A percentile compares a stretch with the other conserved stretches of the same genome.
These are phyloP conservation scores for Graphiopsis chlorocephala DNA, from an alignment of 2,329 filamentous ascomycete genomes.

Conservation along the genomic window DNA sequence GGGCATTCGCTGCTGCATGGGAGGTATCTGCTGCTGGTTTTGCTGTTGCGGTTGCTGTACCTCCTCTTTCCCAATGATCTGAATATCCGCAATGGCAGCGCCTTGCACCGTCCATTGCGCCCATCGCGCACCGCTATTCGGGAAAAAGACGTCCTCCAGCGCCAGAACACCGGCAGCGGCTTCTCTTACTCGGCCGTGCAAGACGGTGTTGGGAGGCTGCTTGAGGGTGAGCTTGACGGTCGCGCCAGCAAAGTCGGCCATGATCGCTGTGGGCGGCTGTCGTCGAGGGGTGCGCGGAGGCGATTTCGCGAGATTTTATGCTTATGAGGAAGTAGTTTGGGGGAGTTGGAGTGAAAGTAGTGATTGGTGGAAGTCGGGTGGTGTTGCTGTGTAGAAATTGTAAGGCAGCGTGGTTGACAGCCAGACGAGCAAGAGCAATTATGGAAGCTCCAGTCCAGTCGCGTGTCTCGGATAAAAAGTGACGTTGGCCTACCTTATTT, in stretches of 20 bases:
- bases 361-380: not conserved
- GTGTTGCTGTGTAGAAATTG: not conserved
- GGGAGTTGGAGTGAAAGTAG: not conserved
- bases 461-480: not conserved
- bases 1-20: slow-evolving; percentile 17
- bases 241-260: slow-evolving; percentile 74
- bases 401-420: not conserved
- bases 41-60: not conserved
- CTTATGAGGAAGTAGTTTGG: not conserved
- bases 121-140: slow-evolving; percentile 53
- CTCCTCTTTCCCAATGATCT: slow-evolving; percentile 39
- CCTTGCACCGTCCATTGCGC: slow-evolving; percentile 57
- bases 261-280: slow-evolving; percentile 35
- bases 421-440: not conserved
- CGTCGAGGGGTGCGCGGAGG: not conserved
- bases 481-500: not conserved
- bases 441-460: not conserved
- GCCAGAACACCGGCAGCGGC: slow-evolving; percentile 65
- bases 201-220: slow-evolving; percentile 60
- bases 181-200: slow-evolving; percentile 69
- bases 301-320: not conserved
- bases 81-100: slow-evolving; percentile 57
- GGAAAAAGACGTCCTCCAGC: slow-evolving; percentile 62
- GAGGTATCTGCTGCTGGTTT: slow-evolving; percentile 12
- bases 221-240: slow-evolving; percentile 71